Evolutionary conservation across 805 yeast species (phyloP).

Genomic region (Schwanniomyces occidentalis): DNA sequence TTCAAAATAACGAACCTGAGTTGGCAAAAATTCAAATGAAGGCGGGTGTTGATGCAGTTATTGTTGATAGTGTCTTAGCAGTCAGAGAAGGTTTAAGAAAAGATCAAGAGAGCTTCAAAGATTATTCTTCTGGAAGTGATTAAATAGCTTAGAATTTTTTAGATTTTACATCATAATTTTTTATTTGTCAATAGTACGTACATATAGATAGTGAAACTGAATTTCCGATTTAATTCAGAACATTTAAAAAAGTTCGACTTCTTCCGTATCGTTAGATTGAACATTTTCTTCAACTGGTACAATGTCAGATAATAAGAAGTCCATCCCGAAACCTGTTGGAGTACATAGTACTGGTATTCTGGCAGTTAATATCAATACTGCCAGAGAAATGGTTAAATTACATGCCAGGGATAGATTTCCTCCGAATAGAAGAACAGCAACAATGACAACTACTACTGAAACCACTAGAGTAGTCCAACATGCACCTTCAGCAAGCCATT

Average conservation of each 20-base stretch:
- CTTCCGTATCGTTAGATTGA: too few species aligned
- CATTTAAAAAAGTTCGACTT: too few species aligned
- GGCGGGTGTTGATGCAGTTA: slow-evolving; percentile 98
- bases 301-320: slow-evolving; percentile 5
- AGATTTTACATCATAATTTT: too few species aligned
- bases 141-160: too few species aligned
- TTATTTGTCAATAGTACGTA: too few species aligned
- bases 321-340: slow-evolving; percentile 3
- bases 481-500: slow-evolving; percentile 1
- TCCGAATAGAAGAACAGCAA: neutral
- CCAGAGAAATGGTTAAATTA: slow-evolving; percentile 59
- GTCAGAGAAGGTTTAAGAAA: slow-evolving; percentile 76
- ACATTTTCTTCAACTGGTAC: neutral
- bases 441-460: neutral
- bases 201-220: too few species aligned
- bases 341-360: slow-evolving; percentile 39
- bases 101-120: slow-evolving; percentile 25
- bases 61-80: slow-evolving; percentile 91
- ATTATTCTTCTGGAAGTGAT: slow-evolving; percentile 12
- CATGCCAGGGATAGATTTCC: slow-evolving; percentile 46
- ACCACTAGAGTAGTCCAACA: neutral
- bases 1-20: slow-evolving; percentile 79
- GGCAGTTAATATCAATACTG: slow-evolving; percentile 57
- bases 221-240: too few species aligned
- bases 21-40: slow-evolving; percentile 82